A percentile compares a stretch with the other conserved stretches of the same genome.
These are phyloP conservation scores for Hanseniaspora mollemarum DNA, from an alignment of 805 yeast genomes.

Conservation along the genomic window DNA sequence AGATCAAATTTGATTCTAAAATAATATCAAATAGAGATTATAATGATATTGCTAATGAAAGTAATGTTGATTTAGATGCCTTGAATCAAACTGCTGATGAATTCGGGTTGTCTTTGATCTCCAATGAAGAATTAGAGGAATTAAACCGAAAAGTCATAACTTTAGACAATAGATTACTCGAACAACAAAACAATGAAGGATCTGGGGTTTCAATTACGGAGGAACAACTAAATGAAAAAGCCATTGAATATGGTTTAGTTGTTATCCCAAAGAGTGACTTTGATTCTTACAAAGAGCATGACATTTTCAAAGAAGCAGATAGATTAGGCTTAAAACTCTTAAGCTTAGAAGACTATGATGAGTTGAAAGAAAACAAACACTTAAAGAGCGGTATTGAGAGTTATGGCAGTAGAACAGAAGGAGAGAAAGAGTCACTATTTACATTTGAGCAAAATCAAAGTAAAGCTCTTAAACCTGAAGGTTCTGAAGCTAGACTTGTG, in stretches of 20 bases:
- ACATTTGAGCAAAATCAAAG: background rate
- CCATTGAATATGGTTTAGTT: conserved; percentile 8
- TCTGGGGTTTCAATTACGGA: too few species aligned
- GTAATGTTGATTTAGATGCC: conserved; percentile 4
- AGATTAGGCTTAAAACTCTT: conserved; percentile 3
- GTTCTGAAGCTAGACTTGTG: background rate
- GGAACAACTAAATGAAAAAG: conserved; percentile 1
- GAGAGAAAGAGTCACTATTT: background rate
- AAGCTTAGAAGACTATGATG: background rate
- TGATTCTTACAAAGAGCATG: conserved; percentile 3
- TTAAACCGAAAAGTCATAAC: conserved; percentile 8
- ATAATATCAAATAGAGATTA: background rate
- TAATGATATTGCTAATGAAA: background rate
- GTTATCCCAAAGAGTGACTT: conserved; percentile 15
- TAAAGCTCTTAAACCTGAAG: background rate
- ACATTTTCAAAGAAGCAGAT: conserved; percentile 6
- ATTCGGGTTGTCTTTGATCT: conserved; percentile 16
- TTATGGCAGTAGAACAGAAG: background rate
- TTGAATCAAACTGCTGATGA: conserved; percentile 12
- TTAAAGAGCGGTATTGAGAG: background rate
- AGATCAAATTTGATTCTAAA: background rate
- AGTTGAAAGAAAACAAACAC: background rate
- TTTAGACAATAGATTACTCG: too few species aligned
- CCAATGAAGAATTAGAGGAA: conserved; percentile 16
- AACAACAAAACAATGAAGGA: too few species aligned